These are phyloP conservation scores for Zalerion maritima DNA, from an alignment of 495 filamentous ascomycete genomes.

Conservation along the genomic window DNA sequence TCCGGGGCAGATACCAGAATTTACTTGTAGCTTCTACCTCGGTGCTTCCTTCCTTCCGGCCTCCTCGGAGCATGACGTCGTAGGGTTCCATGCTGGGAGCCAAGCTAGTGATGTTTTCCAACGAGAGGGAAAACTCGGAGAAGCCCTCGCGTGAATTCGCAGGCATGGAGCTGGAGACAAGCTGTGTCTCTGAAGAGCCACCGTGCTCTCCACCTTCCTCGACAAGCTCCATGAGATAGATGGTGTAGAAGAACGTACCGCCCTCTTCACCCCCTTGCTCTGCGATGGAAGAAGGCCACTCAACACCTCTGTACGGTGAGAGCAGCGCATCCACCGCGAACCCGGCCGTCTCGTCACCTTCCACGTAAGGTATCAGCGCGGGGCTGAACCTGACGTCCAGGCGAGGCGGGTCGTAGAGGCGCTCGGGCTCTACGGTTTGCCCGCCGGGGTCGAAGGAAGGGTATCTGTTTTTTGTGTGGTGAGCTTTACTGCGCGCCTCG, in stretches of 20 bases:
- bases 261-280: slow-evolving; percentile 10
- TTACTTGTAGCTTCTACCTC: slow-evolving; percentile 26
- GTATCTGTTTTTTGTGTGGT: slow-evolving; percentile 22
- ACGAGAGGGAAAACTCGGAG: slow-evolving; percentile 31
- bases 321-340: slow-evolving; percentile 46
- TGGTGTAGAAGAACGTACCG: slow-evolving; percentile 21
- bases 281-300: slow-evolving; percentile 21
- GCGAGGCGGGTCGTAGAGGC: slow-evolving; percentile 23
- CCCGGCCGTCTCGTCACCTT: slow-evolving; percentile 33
- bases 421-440: slow-evolving; percentile 30
- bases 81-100: slow-evolving; percentile 32
- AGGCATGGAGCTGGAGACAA: slow-evolving; percentile 22
- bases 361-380: slow-evolving; percentile 45
- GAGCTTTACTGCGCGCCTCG: too few species aligned
- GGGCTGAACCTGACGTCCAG: slow-evolving; percentile 44
- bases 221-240: slow-evolving; percentile 16
- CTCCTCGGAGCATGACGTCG: slow-evolving; percentile 22
- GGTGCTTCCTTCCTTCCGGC: slow-evolving; percentile 18
- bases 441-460: slow-evolving; percentile 47
- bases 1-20: slow-evolving; percentile 43
- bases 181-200: slow-evolving; percentile 1
- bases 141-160: slow-evolving; percentile 34
- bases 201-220: slow-evolving; percentile 3
- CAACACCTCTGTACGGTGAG: slow-evolving; percentile 33
- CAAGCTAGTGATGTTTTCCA: too few species aligned